Evolutionary conservation across 805 yeast species (phyloP).

Genomic region (Candida loeiensis): DNA sequence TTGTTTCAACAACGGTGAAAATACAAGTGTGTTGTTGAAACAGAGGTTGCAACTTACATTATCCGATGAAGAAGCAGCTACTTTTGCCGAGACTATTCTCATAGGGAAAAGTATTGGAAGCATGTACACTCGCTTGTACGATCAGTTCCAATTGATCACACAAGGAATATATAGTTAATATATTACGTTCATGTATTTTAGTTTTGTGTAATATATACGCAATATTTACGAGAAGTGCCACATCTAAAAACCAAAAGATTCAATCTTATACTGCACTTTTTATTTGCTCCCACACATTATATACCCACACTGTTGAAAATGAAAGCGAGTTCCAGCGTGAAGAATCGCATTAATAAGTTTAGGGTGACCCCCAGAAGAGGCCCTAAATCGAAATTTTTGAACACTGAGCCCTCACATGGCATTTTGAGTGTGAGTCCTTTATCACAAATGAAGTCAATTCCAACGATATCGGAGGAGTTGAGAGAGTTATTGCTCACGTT

Average conservation of each 20-base stretch:
- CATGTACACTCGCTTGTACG: slow-evolving; percentile 86
- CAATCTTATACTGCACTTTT: no score
- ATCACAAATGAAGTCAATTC: no score
- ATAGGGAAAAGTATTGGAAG: slow-evolving; percentile 83
- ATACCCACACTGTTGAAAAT: no score
- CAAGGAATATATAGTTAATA: slow-evolving; percentile 83
- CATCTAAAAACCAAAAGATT: background rate
- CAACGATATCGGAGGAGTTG: no score
- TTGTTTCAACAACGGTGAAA: slow-evolving; percentile 84
- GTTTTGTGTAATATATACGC: background rate
- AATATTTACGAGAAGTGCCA: background rate
- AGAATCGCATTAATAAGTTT: background rate
- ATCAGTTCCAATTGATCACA: slow-evolving; percentile 89
- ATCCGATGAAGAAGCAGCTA: slow-evolving; percentile 66
- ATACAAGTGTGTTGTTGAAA: slow-evolving; percentile 71
- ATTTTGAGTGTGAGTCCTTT: no score
- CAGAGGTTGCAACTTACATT: slow-evolving; percentile 82
- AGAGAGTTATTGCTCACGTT: no score
- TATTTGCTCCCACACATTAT: no score
- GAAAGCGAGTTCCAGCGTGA: no score
- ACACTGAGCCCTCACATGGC: no score
- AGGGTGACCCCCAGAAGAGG: no score
- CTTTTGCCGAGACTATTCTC: slow-evolving; percentile 71
- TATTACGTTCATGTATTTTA: background rate
- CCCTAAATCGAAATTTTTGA: no score